Conservation (phyloP, 805 yeast genomes). For the Lipomyces kockii region DNA sequence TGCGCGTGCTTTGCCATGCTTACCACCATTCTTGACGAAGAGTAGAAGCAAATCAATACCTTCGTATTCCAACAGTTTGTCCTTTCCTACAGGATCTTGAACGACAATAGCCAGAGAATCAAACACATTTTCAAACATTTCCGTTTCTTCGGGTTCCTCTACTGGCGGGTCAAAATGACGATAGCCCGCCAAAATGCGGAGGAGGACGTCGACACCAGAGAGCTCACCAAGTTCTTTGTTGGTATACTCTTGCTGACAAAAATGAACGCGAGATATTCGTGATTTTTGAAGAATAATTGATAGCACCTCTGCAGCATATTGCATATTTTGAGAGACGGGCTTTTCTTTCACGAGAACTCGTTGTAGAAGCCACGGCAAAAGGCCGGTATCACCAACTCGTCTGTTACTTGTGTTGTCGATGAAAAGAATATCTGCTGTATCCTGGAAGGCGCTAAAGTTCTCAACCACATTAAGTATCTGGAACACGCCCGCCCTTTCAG, state of each 20-base stretch:
- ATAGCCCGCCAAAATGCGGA: slow-evolving; percentile 32
- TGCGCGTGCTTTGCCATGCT: slow-evolving; percentile 31
- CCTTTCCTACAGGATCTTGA: slow-evolving; percentile 31
- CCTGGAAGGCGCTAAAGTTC: slow-evolving; percentile 25
- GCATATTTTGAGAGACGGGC: slow-evolving; percentile 35
- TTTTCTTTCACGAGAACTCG: slow-evolving; percentile 30
- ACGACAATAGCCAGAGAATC: slow-evolving; percentile 33
- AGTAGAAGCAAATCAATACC: slow-evolving; percentile 38
- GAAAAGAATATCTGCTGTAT: slow-evolving; percentile 24
- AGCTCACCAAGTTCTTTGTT: slow-evolving; percentile 22
- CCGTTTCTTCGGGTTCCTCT: slow-evolving; percentile 32
- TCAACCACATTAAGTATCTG: slow-evolving; percentile 34
- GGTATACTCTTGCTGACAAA: slow-evolving; percentile 8
- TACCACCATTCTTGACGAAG: slow-evolving; percentile 29
- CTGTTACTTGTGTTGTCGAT: neutral
- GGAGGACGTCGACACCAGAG: slow-evolving; percentile 31
- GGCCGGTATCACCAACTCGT: slow-evolving; percentile 21
- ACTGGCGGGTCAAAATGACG: slow-evolving; percentile 32
- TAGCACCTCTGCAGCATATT: slow-evolving; percentile 37
- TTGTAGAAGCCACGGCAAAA: slow-evolving; percentile 35
- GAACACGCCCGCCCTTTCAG: slow-evolving; percentile 34
- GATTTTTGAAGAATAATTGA: slow-evolving; percentile 37
- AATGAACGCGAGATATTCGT: slow-evolving; percentile 9
- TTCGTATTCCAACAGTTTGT: slow-evolving; percentile 33
- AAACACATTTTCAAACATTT: slow-evolving; percentile 36